Evolutionary conservation across 257 asterid genomes (phyloP), one percentile per base, ranked within the genome.

Genomic region (Nicotiana obtusifolia): DNA sequence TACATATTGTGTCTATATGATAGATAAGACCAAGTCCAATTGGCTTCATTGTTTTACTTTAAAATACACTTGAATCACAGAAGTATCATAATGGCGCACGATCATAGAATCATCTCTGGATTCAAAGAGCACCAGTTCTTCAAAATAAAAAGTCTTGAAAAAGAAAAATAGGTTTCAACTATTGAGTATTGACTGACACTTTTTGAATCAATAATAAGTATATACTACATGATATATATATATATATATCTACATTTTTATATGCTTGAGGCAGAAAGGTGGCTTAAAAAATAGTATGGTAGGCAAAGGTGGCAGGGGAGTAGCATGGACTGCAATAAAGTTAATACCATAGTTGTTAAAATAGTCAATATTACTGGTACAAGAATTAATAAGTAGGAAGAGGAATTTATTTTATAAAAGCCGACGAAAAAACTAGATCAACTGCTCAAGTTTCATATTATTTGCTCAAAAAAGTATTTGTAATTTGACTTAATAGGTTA

Each of bases 301-400:
- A 69, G 77, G 41, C 77, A 69, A 69, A 41, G 22, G 78, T 69
- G 59, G 78, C 59, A 69, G 78, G 33, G 57, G 5, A 69, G 57
- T 69, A 69, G 78, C 59, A 69, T 69, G 57, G 59, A 20, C 78
- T 11, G 11, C 5, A 67, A 67, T 67, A 67, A 67, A 35, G 17
- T 68, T 68, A 11, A 14, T 13, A 3, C 1, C 16, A 30, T 66
- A 37, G 3, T 37, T n/a, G 33, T 11, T n/a, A n/a, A 35, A 68
- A 68, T 37, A 68, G 0, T 68, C 56, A 5, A 31, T 17, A 16
- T 31, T 20, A 66, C 24, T 17, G 76, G 15, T 11, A 35, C 28
- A 10, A 6, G 7, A 61, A 67, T 67, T 19, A 67, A 19, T 19
- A 19, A 35, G 76, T 35, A 10, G 17, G 16, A 13, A 54, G 7